Conservation (phyloP, 2,329 filamentous ascomycete genomes). For the Apiospora rasikravindrae region DNA sequence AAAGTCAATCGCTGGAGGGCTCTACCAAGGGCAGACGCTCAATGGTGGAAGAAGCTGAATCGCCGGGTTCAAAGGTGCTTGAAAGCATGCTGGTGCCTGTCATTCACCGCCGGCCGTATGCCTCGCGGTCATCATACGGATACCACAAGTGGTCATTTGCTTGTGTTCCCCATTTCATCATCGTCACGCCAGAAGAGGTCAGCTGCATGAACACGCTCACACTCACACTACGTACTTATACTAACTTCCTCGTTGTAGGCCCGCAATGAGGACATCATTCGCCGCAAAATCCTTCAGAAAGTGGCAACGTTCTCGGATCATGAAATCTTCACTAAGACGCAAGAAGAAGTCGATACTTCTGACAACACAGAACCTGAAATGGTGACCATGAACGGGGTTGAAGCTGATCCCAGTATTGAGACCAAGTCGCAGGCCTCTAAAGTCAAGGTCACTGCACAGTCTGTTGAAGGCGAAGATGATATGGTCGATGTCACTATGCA, state of each 20-base stretch:
- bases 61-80: slow-evolving; percentile 58
- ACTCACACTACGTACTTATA: not conserved
- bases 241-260: slow-evolving; percentile 50
- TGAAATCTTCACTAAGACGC: slow-evolving; percentile 60
- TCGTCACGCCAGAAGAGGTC: slow-evolving; percentile 76
- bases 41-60: slow-evolving; percentile 54
- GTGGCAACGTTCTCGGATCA: slow-evolving; percentile 78
- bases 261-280: slow-evolving; percentile 69
- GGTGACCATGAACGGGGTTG: slow-evolving; percentile 65
- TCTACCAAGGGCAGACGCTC: slow-evolving; percentile 43
- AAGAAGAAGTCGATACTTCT: slow-evolving; percentile 41
- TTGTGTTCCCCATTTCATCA: slow-evolving; percentile 69
- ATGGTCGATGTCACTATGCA: slow-evolving; percentile 90
- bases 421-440: not conserved
- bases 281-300: slow-evolving; percentile 79
- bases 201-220: slow-evolving; percentile 28
- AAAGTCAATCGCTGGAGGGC: slow-evolving; percentile 51
- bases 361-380: slow-evolving; percentile 70
- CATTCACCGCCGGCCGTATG: slow-evolving; percentile 60
- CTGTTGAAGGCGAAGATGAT: slow-evolving; percentile 86
- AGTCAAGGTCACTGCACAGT: slow-evolving; percentile 72
- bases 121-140: slow-evolving; percentile 35
- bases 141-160: slow-evolving; percentile 39
- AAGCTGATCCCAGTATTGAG: not conserved
- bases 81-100: slow-evolving; percentile 74